These are phyloP conservation scores for Wickerhamiella nectarea DNA, from an alignment of 805 yeast genomes.

Conservation along the genomic window DNA sequence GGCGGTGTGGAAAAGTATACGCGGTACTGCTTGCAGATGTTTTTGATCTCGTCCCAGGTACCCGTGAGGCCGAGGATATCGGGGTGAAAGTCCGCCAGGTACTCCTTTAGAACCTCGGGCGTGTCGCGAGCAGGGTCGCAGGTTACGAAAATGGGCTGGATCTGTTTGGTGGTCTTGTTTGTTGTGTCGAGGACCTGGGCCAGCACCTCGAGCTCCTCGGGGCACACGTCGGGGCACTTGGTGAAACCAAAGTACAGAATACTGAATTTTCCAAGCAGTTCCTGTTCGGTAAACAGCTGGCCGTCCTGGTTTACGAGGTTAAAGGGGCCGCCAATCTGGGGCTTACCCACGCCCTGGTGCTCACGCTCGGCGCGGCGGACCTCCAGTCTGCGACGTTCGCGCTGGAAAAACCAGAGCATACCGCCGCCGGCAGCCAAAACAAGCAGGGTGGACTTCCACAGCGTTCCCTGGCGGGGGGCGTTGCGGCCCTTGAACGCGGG, in stretches of 20 bases:
- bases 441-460: constrained; percentile 65
- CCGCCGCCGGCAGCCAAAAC: constrained; percentile 59
- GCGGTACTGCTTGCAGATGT: constrained; percentile 74
- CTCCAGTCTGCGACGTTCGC: constrained; percentile 63
- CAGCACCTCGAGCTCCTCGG: constrained; percentile 89
- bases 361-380: constrained; percentile 69
- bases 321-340: constrained; percentile 87
- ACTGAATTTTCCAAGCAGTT: constrained; percentile 66
- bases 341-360: constrained; percentile 81
- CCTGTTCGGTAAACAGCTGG: constrained; percentile 57
- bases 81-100: constrained; percentile 80
- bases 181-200: constrained; percentile 57
- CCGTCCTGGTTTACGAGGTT: constrained; percentile 58
- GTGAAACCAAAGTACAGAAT: constrained; percentile 92
- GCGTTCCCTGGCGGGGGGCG: constrained; percentile 33
- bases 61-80: constrained; percentile 87
- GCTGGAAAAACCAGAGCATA: constrained; percentile 53
- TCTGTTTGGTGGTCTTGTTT: constrained; percentile 28
- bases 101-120: constrained; percentile 71
- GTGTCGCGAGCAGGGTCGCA: constrained; percentile 95
- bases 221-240: constrained; percentile 97
- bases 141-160: constrained; percentile 84
- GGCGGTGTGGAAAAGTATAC: constrained; percentile 98
- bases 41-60: constrained; percentile 68
- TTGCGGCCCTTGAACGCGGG: constrained; percentile 27